These are phyloP conservation scores for Styphnolobium japonicum DNA, from an alignment of 306 rosid genomes.

Conservation along the genomic window DNA sequence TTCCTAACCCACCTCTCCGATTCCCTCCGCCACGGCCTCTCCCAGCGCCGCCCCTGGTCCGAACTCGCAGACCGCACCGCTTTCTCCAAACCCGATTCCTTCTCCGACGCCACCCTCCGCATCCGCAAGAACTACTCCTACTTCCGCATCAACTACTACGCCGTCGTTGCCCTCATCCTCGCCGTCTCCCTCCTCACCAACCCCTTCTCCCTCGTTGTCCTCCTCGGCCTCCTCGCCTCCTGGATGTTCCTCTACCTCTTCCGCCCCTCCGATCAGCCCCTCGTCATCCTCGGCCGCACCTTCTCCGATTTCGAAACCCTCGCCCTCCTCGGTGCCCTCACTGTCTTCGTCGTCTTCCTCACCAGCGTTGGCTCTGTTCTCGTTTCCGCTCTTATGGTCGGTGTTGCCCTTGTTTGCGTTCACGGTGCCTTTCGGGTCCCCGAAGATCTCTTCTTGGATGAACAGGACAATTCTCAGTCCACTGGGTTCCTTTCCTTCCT, in stretches of 20 bases:
- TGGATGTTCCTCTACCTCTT: slow-evolving; percentile 94
- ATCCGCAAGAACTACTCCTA: slow-evolving; percentile 83
- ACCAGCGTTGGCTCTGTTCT: slow-evolving; percentile 85
- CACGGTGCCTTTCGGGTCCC: slow-evolving; percentile 90
- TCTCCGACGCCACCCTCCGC: slow-evolving; percentile 81
- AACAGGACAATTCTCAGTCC: slow-evolving; percentile 48
- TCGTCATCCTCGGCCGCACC: slow-evolving; percentile 68
- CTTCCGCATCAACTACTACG: slow-evolving; percentile 81
- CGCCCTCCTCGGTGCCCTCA: slow-evolving; percentile 45
- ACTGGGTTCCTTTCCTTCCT: slow-evolving; percentile 68
- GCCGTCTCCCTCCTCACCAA: slow-evolving; percentile 68
- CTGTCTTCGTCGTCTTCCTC: slow-evolving; percentile 64
- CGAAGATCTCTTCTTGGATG: slow-evolving; percentile 87
- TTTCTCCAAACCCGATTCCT: slow-evolving; percentile 68
- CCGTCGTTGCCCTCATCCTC: slow-evolving; percentile 45
- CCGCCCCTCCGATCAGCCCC: slow-evolving; percentile 94
- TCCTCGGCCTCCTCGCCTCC: slow-evolving; percentile 62
- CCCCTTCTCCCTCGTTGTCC: slow-evolving; percentile 65
- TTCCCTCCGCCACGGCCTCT: slow-evolving; percentile 63
- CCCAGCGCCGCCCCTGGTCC: slow-evolving; percentile 91
- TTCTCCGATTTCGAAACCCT: slow-evolving; percentile 79
- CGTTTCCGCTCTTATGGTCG: slow-evolving; percentile 64
- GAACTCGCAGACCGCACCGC: slow-evolving; percentile 72
- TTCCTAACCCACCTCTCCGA: slow-evolving; percentile 53
- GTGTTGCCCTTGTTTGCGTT: slow-evolving; percentile 54